These are phyloP conservation scores for Pleurotus pulmonarius DNA, from an alignment of 768 basidiomycete genomes.

Conservation along the genomic window DNA sequence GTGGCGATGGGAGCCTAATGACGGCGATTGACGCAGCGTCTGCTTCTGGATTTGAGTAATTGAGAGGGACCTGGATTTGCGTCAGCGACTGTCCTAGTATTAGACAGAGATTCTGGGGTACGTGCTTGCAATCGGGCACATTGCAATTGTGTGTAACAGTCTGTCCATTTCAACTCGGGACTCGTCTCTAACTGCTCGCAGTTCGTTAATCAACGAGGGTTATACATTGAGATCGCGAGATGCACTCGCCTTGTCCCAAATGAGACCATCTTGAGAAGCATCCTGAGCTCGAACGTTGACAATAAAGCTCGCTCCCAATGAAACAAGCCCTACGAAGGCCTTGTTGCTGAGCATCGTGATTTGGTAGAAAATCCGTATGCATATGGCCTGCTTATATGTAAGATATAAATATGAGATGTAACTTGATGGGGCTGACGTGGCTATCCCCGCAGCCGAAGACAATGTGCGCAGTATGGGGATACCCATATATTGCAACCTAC, in stretches of 20 bases:
- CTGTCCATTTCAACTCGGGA: slow-evolving; percentile 20
- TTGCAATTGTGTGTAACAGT: slow-evolving; percentile 16
- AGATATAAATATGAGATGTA: too few relatives aligned
- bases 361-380: too few relatives aligned
- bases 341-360: too few relatives aligned
- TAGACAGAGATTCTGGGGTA: neutral
- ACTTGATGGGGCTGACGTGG: too few relatives aligned
- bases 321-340: too few relatives aligned
- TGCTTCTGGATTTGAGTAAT: slow-evolving; percentile 37
- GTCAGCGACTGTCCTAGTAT: neutral
- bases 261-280: neutral
- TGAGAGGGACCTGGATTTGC: slow-evolving; percentile 37
- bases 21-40: slow-evolving; percentile 37
- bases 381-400: too few relatives aligned
- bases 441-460: too few relatives aligned
- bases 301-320: too few relatives aligned
- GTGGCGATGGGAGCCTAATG: slow-evolving; percentile 32
- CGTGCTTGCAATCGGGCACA: slow-evolving; percentile 23
- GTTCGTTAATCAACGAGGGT: neutral
- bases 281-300: neutral
- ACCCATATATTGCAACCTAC: too few relatives aligned
- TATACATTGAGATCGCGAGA: neutral
- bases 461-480: too few relatives aligned
- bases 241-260: neutral
- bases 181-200: neutral